phyloP scores from a whole-genome alignment of 2,329 filamentous ascomycete genomes.

The Aspergillus nomiae region DNA sequence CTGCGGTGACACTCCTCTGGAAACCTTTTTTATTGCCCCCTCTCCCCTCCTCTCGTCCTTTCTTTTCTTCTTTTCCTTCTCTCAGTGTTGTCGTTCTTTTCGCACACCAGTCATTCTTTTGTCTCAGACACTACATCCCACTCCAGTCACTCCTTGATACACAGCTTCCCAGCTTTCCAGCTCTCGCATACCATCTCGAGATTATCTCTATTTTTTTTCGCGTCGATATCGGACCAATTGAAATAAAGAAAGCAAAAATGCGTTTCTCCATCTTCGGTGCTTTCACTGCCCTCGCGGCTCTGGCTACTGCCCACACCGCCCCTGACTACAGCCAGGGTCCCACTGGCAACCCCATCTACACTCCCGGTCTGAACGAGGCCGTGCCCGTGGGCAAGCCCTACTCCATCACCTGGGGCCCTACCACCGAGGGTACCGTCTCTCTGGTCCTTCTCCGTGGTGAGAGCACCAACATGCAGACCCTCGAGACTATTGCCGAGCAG shows the following conservation, averaged over 20 bases:
- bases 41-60: conserved; percentile 10
- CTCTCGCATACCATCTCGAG: conserved; percentile 6
- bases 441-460: conserved; percentile 63
- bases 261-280: conserved; percentile 38
- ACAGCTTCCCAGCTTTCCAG: conserved; percentile 10
- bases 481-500: conserved; percentile 54
- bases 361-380: conserved; percentile 53
- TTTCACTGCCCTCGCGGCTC: conserved; percentile 41
- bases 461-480: conserved; percentile 54
- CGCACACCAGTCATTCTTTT: conserved; percentile 26
- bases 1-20: conserved; percentile 1
- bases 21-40: not conserved
- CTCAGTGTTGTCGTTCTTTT: conserved; percentile 14
- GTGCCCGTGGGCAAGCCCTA: conserved; percentile 59
- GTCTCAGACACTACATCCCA: conserved; percentile 21
- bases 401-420: conserved; percentile 60
- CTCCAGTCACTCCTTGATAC: conserved; percentile 30
- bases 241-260: conserved; percentile 32
- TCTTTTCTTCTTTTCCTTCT: conserved; percentile 15
- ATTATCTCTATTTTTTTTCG: not conserved
- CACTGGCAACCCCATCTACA: conserved; percentile 57
- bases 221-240: not conserved
- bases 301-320: conserved; percentile 39
- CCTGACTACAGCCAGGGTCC: conserved; percentile 40
- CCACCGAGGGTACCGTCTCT: conserved; percentile 48